phyloP scores from a whole-genome alignment of 495 filamentous ascomycete species.

The Aspergillus homomorphus region DNA sequence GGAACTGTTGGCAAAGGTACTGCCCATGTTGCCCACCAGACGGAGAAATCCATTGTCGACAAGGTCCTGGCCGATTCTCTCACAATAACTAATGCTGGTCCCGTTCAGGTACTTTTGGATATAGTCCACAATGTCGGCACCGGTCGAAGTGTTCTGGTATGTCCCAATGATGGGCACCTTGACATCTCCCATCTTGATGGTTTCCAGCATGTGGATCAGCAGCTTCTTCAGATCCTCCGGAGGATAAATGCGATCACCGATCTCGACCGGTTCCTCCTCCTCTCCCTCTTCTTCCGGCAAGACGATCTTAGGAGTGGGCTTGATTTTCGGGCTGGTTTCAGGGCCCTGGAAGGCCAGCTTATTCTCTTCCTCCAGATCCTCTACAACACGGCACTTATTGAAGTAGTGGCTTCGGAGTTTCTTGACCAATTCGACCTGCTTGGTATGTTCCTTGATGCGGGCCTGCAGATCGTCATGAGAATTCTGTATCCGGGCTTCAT shows the following conservation, averaged over 20 bases:
- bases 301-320: conserved; percentile 57
- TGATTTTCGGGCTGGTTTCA: conserved; percentile 50
- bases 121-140: conserved; percentile 91
- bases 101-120: conserved; percentile 84
- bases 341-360: conserved; percentile 95
- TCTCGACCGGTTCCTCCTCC: conserved; percentile 79
- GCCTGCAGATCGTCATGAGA: conserved; percentile 90
- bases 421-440: conserved; percentile 82
- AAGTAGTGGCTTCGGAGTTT: conserved; percentile 95
- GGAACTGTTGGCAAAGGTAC: conserved; percentile 93
- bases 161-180: conserved; percentile 95
- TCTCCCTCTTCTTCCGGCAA: conserved; percentile 55
- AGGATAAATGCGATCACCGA: conserved; percentile 82
- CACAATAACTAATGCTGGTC: conserved; percentile 79
- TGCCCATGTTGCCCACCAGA: conserved; percentile 90
- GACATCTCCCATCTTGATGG: conserved; percentile 79
- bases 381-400: conserved; percentile 94
- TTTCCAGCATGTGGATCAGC: conserved; percentile 78
- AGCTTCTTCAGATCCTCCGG: conserved; percentile 88
- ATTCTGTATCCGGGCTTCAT: conserved; percentile 83
- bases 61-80: conserved; percentile 91
- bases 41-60: conserved; percentile 82
- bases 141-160: conserved; percentile 87
- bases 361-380: conserved; percentile 97
- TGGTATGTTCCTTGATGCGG: conserved; percentile 87